Conservation (phyloP, 2,329 filamentous ascomycete genomes). For the Colletotrichum cereale region DNA sequence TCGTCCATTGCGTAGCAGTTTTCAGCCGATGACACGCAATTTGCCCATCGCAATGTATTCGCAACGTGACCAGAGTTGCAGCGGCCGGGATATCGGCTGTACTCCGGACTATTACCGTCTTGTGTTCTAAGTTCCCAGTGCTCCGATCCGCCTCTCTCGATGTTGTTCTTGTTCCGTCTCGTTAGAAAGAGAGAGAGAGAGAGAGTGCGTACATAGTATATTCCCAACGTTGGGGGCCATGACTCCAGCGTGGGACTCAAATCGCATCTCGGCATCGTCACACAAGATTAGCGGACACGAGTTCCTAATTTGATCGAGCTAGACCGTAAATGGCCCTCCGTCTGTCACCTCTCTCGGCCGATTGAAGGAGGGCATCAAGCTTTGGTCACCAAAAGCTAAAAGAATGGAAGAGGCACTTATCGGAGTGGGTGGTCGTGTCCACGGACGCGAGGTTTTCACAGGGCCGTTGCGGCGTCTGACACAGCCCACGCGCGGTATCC, state of each 20-base stretch:
- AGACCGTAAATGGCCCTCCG: slow-evolving; percentile 9
- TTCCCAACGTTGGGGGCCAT: slow-evolving; percentile 2
- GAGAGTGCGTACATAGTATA: background rate
- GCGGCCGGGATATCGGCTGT: slow-evolving; percentile 28
- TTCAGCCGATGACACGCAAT: slow-evolving; percentile 32
- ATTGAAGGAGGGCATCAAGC: slow-evolving; percentile 29
- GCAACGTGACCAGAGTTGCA: slow-evolving; percentile 31
- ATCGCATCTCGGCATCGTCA: slow-evolving; percentile 27
- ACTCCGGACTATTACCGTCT: background rate
- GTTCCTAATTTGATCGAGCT: slow-evolving; percentile 33
- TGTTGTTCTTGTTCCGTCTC: background rate
- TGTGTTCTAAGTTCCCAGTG: background rate
- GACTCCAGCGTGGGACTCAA: slow-evolving; percentile 21
- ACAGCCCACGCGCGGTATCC: slow-evolving; percentile 14
- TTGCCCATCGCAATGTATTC: slow-evolving; percentile 35
- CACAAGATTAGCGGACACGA: slow-evolving; percentile 39
- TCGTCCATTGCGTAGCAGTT: slow-evolving; percentile 16
- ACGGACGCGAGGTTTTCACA: slow-evolving; percentile 34
- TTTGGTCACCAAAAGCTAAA: slow-evolving; percentile 28
- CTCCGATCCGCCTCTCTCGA: background rate
- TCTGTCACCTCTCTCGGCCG: slow-evolving; percentile 35
- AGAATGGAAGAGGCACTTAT: slow-evolving; percentile 10
- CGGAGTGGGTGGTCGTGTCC: slow-evolving; percentile 24
- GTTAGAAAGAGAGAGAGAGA: background rate
- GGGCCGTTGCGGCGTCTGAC: background rate